Evolutionary conservation across 208 protist species (phyloP), one percentile per base, ranked within the genome.

Genomic region (Acanthamoeba triangularis): DNA sequence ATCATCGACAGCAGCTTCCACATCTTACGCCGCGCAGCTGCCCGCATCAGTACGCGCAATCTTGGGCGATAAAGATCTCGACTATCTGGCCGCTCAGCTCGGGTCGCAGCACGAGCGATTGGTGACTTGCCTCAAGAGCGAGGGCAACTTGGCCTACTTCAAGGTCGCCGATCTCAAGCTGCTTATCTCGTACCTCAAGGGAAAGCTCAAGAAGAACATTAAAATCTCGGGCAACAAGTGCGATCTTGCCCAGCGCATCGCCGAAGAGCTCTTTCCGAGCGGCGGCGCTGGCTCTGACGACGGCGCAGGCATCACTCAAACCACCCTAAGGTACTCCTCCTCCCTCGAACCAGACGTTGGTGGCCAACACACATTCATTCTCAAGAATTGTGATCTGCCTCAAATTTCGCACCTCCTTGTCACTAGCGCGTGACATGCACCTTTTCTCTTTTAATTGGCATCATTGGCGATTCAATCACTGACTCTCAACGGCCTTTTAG

Each of bases 121-220:
- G 23, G 47, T 37, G 44, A 63, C 80, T 20, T 88, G 33, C 47
- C n/a, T 88, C 20, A 52, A 88, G 44, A 88, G 52, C 44, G 80
- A 88, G 30, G 28, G 44, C 80, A 88, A 41, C 80, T 33, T 88
- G 41, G 47, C 41, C 80, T 63, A 88, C 80, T 59, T 88, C 52
- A 52, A 61, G 41, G 80, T 88, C 0, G 16, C 80, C 41, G 80
- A 88, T 52, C 80, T 88, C 47, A 88, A 88, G 80, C 14, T 25
- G 28, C 59, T 88, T 23, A 88, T 88, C 80, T 23, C 20, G 3
- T 88, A 47, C 44, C 52, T 88, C 47, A 52, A 61, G 52, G 13
- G 11, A 11, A 28, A 41, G 13, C 41, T 61, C n/a, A 59, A 30
- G 44, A 88, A 61, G 41, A 52, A 52, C 80, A 49, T 88, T 18